Evolutionary conservation across 1,284 basidiomycete genomes (phyloP), one percentile per base, ranked within the genome.

Genomic region (Spongiforma sp.): DNA sequence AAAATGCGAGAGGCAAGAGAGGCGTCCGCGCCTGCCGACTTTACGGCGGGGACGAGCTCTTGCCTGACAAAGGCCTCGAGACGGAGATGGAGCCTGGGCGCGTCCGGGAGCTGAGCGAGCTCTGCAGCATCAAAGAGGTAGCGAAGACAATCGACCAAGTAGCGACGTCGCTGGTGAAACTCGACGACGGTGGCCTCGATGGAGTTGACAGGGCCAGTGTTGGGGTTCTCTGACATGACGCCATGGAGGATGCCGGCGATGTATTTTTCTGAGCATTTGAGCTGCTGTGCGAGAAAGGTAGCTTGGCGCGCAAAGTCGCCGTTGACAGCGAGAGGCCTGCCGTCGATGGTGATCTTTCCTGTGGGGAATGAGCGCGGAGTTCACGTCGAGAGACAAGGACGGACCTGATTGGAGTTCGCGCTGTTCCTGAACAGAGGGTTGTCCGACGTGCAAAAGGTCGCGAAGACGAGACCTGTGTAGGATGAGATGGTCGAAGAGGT

Each of bases 201-300:
- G 58, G 81, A 85, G 60, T 80, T 80, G 6, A 86, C 81, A 10
- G 85, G 78, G 15, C 78, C 79, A 17, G 89, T 78, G 67, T 91
- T 92, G 2, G 90, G 89, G 70, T 89, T 88, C 65, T 83, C 79
- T 5, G 83, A 71, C 77, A 88, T 87, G 53, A 91, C 82, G 32
- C 83, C 78, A 63, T 91, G 85, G 43, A 94, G 81, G n/a, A 94
- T 81, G 19, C 82, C 82, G 2, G 93, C 89, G 59, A 89, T 78
- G 74, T 91, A 88, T 68, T 88, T 86, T 78, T 95, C 93, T 8
- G 93, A 94, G 68, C 86, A 88, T 70, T 87, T 83, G 61, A 95
- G 87, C 63, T 93, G 87, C 71, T 90, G 86, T 0, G 93, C 86
- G 60, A 94, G 84, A 75, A 93, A 93, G 64, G 89, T 75, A 63